phyloP scores from a whole-genome alignment of 305 asterid species.

The Solanum hybrid region DNA sequence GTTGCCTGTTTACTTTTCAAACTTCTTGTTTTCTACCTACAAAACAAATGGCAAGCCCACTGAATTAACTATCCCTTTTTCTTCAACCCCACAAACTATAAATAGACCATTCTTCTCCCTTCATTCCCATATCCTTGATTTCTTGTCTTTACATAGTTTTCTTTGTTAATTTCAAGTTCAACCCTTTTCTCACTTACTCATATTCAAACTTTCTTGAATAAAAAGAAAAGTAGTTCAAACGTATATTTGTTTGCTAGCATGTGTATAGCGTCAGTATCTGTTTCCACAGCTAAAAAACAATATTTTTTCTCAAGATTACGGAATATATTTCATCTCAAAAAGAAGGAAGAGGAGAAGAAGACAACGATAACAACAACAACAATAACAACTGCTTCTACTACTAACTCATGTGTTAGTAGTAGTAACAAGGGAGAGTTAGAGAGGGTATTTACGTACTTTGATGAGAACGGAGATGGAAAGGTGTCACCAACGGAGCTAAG shows the following conservation, averaged over 20 bases:
- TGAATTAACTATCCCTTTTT: too few species aligned
- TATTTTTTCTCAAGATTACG: background rate
- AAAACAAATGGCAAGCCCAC: too few species aligned
- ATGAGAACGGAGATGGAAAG: conserved; percentile 37
- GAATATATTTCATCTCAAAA: background rate
- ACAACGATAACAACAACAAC: background rate
- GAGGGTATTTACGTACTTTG: conserved; percentile 37
- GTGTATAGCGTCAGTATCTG: background rate
- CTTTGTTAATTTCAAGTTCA: background rate
- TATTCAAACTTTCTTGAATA: background rate
- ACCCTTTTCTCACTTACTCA: background rate
- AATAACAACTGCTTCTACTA: background rate
- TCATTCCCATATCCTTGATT: background rate
- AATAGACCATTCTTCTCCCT: background rate
- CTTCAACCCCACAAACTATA: background rate
- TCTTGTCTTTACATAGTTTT: background rate
- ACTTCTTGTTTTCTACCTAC: too few species aligned
- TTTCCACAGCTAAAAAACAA: background rate
- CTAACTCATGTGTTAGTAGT: background rate
- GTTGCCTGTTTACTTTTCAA: background rate
- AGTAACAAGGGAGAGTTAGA: conserved; percentile 6
- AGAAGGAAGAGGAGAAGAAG: background rate
- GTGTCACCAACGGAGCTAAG: conserved; percentile 36
- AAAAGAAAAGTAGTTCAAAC: background rate
- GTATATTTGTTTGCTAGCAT: background rate